A percentile compares a stretch with the other conserved stretches of the same genome.
Conservation (phyloP, 2,329 filamentous ascomycete genomes). For the Cryphonectria radicalis region DNA sequence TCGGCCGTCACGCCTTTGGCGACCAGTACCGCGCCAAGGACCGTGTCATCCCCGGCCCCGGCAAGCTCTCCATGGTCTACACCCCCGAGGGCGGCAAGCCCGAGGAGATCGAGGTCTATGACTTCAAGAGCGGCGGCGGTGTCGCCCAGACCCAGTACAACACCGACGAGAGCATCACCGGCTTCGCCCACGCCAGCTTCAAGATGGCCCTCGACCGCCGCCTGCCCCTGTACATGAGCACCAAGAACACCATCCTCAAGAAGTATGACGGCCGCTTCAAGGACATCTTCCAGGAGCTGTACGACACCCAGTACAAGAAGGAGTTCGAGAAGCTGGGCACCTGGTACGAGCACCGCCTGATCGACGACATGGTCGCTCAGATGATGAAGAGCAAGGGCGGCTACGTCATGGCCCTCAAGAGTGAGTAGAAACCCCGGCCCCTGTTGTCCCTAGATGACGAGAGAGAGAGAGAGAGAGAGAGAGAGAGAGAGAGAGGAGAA, state of each 20-base stretch:
- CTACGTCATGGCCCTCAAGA: constrained; percentile 98
- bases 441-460: neutral
- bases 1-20: constrained; percentile 96
- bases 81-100: constrained; percentile 82
- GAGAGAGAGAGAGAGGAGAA: neutral
- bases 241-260: constrained; percentile 99
- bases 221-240: constrained; percentile 98
- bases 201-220: constrained; percentile 88
- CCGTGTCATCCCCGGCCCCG: constrained; percentile 77
- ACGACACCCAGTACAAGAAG: constrained; percentile 83
- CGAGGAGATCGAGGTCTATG: constrained; percentile 85
- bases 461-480: too few species aligned
- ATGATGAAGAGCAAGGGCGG: constrained; percentile 99
- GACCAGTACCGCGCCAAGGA: constrained; percentile 99
- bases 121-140: constrained; percentile 85
- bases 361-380: constrained; percentile 99
- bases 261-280: constrained; percentile 99
- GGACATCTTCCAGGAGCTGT: constrained; percentile 98
- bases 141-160: constrained; percentile 98
- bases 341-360: constrained; percentile 99
- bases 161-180: constrained; percentile 91
- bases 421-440: constrained; percentile 54
- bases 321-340: constrained; percentile 90
- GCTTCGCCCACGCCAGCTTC: constrained; percentile 96
- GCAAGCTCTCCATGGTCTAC: constrained; percentile 93